A percentile compares a stretch with the other conserved stretches of the same genome.
Conservation (phyloP, 1,284 basidiomycete species). For the Trametes pubescens region DNA sequence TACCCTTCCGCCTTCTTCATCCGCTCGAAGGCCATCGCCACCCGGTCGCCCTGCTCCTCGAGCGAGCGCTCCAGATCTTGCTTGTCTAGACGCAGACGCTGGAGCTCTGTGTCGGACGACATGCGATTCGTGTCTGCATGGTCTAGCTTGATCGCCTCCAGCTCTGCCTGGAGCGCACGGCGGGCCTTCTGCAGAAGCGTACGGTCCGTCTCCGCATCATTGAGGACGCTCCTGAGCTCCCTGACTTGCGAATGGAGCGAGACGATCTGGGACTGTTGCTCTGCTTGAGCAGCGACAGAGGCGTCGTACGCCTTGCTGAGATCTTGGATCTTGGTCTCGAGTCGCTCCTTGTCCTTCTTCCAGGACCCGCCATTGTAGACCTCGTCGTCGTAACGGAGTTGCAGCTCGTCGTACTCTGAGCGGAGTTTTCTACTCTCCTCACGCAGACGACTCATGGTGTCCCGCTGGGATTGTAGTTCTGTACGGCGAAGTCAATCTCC, state of each 20-base stretch:
- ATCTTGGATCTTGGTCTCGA: slow-evolving; percentile 84
- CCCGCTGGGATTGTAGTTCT: slow-evolving; percentile 82
- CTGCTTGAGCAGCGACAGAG: slow-evolving; percentile 74
- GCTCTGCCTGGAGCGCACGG: slow-evolving; percentile 79
- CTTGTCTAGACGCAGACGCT: slow-evolving; percentile 78
- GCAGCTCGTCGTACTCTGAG: slow-evolving; percentile 80
- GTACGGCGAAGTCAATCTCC: slow-evolving; percentile 5
- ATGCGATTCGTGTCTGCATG: slow-evolving; percentile 75
- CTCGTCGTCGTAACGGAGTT: slow-evolving; percentile 80
- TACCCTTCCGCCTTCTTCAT: slow-evolving; percentile 84
- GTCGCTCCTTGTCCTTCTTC: slow-evolving; percentile 87
- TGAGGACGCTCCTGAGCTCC: slow-evolving; percentile 80
- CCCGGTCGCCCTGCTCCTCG: slow-evolving; percentile 81
- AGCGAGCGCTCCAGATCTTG: slow-evolving; percentile 82
- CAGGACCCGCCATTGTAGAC: slow-evolving; percentile 80
- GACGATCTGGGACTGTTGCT: slow-evolving; percentile 86
- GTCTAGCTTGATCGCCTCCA: slow-evolving; percentile 82
- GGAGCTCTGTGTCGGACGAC: slow-evolving; percentile 77
- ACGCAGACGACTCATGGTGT: slow-evolving; percentile 74
- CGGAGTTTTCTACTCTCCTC: slow-evolving; percentile 84
- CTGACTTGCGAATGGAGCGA: slow-evolving; percentile 85
- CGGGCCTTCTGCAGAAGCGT: slow-evolving; percentile 83
- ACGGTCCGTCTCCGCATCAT: slow-evolving; percentile 86
- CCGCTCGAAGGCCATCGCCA: slow-evolving; percentile 74
- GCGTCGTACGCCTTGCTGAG: slow-evolving; percentile 82